Conservation (phyloP, 139 green algal genomes). For the Tetratostichococcus sp. region DNA sequence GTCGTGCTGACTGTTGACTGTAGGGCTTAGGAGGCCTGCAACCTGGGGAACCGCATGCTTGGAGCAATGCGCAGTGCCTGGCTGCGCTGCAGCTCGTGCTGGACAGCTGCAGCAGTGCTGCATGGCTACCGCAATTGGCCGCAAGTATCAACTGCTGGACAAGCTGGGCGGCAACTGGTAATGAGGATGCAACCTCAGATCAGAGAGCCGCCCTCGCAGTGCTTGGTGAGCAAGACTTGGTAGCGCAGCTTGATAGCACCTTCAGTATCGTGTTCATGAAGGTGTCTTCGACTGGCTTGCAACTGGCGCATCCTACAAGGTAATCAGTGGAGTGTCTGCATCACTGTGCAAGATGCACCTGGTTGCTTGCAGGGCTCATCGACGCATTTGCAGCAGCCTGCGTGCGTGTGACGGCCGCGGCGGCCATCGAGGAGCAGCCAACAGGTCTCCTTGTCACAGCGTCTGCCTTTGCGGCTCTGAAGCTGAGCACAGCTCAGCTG, state of each 20-base stretch:
- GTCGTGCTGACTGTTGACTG: no score
- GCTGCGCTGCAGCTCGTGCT: background rate
- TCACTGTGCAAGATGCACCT: no score
- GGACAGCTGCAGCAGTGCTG: background rate
- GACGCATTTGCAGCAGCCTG: background rate
- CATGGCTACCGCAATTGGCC: background rate
- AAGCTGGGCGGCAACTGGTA: no score
- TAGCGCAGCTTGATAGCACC: no score
- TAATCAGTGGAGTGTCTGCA: no score
- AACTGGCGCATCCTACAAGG: no score
- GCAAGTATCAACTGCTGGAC: background rate
- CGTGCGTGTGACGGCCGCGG: background rate
- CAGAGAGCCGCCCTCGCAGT: background rate
- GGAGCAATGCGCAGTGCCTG: background rate
- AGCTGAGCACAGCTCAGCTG: slow-evolving; percentile 6
- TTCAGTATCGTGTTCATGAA: no score
- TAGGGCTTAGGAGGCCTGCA: background rate
- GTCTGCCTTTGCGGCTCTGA: background rate
- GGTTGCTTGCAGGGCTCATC: slow-evolving; percentile 11
- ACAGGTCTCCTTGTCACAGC: background rate
- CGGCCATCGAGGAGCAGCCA: no score
- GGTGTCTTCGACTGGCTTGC: no score
- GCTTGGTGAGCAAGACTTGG: background rate
- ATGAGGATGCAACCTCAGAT: no score
- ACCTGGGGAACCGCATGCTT: background rate